Percentiles rank a stretch among this genome's conserved stretches.
phyloP scores from a whole-genome alignment of 75 land plant genomes.

The Pinus albicaulis region DNA sequence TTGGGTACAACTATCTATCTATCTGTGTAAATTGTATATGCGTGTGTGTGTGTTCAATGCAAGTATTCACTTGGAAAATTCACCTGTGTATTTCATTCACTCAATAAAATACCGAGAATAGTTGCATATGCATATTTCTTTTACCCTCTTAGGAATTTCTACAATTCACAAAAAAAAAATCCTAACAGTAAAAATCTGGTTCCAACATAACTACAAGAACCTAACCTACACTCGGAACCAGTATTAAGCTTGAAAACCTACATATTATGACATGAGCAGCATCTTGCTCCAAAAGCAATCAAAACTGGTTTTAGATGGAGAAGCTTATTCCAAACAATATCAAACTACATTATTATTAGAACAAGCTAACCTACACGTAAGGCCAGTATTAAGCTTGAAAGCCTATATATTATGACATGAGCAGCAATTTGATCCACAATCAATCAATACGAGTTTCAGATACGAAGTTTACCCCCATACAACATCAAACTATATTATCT shows the following conservation, averaged over 20 bases:
- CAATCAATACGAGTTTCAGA: neutral
- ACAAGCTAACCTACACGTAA: neutral
- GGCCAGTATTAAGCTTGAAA: neutral
- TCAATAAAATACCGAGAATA: neutral
- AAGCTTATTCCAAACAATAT: no score
- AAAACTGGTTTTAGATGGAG: neutral
- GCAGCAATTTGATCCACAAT: neutral
- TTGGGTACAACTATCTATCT: neutral
- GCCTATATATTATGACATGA: neutral
- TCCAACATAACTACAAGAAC: neutral
- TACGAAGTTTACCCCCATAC: no score
- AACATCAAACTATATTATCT: neutral
- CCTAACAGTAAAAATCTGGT: neutral
- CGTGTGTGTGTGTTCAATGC: no score
- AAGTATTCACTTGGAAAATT: neutral
- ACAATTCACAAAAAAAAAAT: neutral
- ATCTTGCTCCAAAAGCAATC: neutral
- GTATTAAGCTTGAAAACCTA: neutral
- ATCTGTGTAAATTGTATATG: neutral
- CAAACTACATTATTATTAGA: neutral
- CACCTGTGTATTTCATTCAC: neutral
- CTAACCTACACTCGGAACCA: neutral
- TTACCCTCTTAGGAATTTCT: neutral
- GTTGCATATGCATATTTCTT: neutral
- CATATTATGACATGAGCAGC: neutral